Percentiles rank a stretch among this genome's conserved stretches.
phyloP scores from a whole-genome alignment of 23 red algal genomes.

The Gracilaria domingensis region DNA sequence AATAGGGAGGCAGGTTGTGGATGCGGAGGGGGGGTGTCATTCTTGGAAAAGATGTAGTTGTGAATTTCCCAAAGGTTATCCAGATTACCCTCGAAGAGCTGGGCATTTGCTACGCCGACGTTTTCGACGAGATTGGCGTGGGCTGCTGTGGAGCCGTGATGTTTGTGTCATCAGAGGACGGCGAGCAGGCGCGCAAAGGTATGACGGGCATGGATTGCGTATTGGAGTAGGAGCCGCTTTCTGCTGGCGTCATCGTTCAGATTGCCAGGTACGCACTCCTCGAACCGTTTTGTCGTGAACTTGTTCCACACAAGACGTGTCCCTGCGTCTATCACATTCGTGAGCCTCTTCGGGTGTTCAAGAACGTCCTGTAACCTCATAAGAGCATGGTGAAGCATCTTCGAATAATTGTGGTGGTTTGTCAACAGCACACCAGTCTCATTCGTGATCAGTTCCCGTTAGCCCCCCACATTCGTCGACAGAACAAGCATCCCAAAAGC shows the following conservation, averaged over 20 bases:
- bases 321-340: constrained; percentile 6
- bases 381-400: constrained; percentile 51
- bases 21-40: constrained; percentile 16
- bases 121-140: constrained; percentile 28
- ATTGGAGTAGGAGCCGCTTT: constrained; percentile 64
- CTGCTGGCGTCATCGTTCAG: constrained; percentile 50
- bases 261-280: constrained; percentile 16
- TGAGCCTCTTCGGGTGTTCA: not conserved
- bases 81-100: constrained; percentile 36
- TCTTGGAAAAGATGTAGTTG: not conserved
- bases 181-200: constrained; percentile 65
- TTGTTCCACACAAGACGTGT: constrained; percentile 15
- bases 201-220: constrained; percentile 59
- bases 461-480: constrained; percentile 58
- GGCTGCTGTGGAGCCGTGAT: constrained; percentile 19
- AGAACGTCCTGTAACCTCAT: constrained; percentile 39
- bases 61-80: constrained; percentile 39
- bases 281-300: constrained; percentile 43
- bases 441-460: constrained; percentile 46
- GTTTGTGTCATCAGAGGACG: constrained; percentile 58
- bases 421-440: constrained; percentile 60
- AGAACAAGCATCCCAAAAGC: constrained; percentile 48
- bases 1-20: constrained; percentile 36
- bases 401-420: constrained; percentile 29
- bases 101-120: constrained; percentile 11